phyloP scores from a whole-genome alignment of 1,139 yeast genomes.

The Magnusiomyces fungicola region DNA sequence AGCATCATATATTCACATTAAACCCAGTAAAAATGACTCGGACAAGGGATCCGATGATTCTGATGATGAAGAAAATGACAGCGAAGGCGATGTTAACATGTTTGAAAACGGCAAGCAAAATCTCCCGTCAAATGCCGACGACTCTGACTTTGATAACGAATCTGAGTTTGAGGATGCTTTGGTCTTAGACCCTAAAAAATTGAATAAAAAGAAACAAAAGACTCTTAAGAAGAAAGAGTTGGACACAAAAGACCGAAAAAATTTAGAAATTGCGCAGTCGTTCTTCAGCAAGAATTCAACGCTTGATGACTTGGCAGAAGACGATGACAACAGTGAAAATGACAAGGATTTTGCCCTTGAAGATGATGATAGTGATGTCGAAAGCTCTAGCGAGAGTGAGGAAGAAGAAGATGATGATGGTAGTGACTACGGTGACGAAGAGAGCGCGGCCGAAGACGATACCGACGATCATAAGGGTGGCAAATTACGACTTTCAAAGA shows the following conservation, averaged over 20 bases:
- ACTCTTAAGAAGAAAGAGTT: too few species aligned
- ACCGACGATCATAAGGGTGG: conserved; percentile 2
- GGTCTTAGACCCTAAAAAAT: neutral
- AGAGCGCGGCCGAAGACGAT: conserved; percentile 13
- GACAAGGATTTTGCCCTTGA: neutral
- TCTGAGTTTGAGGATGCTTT: conserved; percentile 5
- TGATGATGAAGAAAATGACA: neutral
- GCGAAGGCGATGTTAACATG: conserved; percentile 2
- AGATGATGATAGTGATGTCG: neutral
- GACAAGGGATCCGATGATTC: conserved; percentile 4
- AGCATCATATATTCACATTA: conserved; percentile 17
- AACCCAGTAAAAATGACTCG: conserved; percentile 14
- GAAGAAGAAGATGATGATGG: conserved; percentile 17
- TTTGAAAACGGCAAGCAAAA: too few species aligned
- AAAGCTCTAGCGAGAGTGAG: neutral
- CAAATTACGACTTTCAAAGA: neutral
- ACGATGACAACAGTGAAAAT: neutral
- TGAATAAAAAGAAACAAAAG: neutral
- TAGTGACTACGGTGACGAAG: conserved; percentile 15
- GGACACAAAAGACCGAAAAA: neutral
- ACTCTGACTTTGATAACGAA: neutral
- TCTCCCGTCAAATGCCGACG: too few species aligned
- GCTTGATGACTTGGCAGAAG: neutral
- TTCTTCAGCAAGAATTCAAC: neutral
- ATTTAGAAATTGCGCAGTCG: neutral